These are phyloP conservation scores for Fraxinus dipetala DNA, from an alignment of 305 asterid genomes.

Conservation along the genomic window DNA sequence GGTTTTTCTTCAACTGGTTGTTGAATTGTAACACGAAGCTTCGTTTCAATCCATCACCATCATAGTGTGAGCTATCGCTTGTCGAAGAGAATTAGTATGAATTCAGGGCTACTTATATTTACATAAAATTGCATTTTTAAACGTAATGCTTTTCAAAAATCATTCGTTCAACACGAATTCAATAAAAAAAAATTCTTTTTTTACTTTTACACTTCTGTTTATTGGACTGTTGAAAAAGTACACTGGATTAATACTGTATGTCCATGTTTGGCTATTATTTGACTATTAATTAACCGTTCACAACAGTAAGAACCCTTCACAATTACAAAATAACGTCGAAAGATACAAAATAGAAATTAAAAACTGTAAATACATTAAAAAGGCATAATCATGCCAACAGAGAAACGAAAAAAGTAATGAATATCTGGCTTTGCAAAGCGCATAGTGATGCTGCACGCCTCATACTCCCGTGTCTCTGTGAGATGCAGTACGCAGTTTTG, in stretches of 20 bases:
- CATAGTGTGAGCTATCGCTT: background rate
- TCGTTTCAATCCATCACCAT: slow-evolving; percentile 48
- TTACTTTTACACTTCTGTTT: background rate
- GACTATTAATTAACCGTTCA: too few relatives aligned
- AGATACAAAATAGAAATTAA: background rate
- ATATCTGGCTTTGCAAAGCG: background rate
- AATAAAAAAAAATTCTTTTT: background rate
- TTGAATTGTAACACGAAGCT: slow-evolving; percentile 17
- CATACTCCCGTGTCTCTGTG: background rate
- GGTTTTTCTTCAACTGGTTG: too few relatives aligned
- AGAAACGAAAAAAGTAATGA: background rate
- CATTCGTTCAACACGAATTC: background rate
- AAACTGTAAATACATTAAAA: background rate
- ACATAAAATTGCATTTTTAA: background rate
- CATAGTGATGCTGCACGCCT: background rate
- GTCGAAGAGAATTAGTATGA: background rate
- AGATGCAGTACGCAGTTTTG: background rate
- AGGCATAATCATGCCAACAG: background rate
- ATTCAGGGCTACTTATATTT: background rate
- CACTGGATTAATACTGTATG: background rate
- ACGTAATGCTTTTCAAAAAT: background rate
- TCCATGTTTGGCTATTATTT: background rate
- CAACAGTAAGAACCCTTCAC: background rate
- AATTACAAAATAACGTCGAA: background rate
- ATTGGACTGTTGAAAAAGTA: background rate